These are phyloP conservation scores for Cutaneotrichosporon dermatis DNA, from an alignment of 1,284 basidiomycete species.

Conservation along the genomic window DNA sequence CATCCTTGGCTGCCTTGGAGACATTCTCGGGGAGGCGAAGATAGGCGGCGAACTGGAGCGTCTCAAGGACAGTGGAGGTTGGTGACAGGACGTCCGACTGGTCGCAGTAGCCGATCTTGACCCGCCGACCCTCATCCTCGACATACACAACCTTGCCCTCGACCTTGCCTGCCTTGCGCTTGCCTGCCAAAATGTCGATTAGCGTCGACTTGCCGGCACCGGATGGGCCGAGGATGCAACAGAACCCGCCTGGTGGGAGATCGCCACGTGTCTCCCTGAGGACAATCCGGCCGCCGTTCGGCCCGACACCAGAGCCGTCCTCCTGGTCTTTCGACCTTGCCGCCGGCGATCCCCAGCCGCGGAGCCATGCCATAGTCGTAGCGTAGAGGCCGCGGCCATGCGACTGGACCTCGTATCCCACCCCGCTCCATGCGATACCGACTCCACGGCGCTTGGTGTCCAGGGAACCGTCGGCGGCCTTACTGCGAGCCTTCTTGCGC, in stretches of 20 bases:
- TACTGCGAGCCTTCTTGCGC: slow-evolving; percentile 60
- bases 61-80: slow-evolving; percentile 74
- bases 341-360: slow-evolving; percentile 19
- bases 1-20: slow-evolving; percentile 62
- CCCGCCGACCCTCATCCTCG: slow-evolving; percentile 19
- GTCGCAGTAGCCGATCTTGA: slow-evolving; percentile 70
- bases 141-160: slow-evolving; percentile 55
- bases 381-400: slow-evolving; percentile 8
- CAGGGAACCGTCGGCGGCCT: slow-evolving; percentile 39
- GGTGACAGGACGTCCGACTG: slow-evolving; percentile 74
- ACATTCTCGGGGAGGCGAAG: slow-evolving; percentile 76
- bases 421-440: slow-evolving; percentile 62
- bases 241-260: slow-evolving; percentile 71
- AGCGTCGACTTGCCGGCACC: slow-evolving; percentile 81
- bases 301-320: slow-evolving; percentile 7
- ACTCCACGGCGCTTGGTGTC: slow-evolving; percentile 51
- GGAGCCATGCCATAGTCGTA: slow-evolving; percentile 22
- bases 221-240: slow-evolving; percentile 81
- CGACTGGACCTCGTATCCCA: slow-evolving; percentile 57
- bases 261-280: slow-evolving; percentile 66
- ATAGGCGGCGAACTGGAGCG: slow-evolving; percentile 74
- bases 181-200: slow-evolving; percentile 77
- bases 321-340: background rate
- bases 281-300: slow-evolving; percentile 60
- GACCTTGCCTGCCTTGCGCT: slow-evolving; percentile 59